phyloP scores from a whole-genome alignment of 208 protist genomes.

The Polymyxa betae region DNA sequence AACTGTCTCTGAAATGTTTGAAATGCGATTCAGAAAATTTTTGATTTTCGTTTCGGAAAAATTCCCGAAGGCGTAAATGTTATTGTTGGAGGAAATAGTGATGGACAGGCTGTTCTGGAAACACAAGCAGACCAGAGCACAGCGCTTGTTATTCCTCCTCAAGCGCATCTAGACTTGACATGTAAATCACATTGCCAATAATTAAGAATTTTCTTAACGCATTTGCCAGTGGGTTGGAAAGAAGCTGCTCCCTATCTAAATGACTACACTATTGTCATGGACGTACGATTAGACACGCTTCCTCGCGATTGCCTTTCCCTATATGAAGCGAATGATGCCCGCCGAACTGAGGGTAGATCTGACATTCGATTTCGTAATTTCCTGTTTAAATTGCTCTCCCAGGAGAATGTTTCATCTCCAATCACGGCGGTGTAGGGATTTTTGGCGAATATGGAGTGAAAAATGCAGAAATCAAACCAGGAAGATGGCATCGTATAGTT shows the following conservation, averaged over 20 bases:
- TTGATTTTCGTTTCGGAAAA: neutral
- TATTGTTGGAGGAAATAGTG: neutral
- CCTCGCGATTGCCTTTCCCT: constrained; percentile 47
- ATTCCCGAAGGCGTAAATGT: neutral
- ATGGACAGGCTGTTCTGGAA: neutral
- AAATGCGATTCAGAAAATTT: too few relatives aligned
- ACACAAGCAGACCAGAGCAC: neutral
- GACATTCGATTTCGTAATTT: neutral
- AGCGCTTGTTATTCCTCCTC: neutral
- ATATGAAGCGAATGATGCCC: constrained; percentile 32
- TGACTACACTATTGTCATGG: constrained; percentile 55
- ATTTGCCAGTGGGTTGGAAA: neutral
- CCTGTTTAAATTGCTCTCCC: neutral
- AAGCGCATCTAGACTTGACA: neutral
- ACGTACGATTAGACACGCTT: constrained; percentile 50
- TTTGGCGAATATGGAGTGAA: constrained; percentile 52
- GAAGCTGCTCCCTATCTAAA: neutral
- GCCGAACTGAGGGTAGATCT: constrained; percentile 33
- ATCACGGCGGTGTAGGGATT: constrained; percentile 52
- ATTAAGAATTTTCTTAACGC: neutral
- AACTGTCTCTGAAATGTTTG: too few relatives aligned
- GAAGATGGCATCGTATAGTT: constrained; percentile 27
- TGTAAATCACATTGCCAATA: neutral
- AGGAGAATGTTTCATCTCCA: constrained; percentile 34
- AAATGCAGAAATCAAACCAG: constrained; percentile 24